Evolutionary conservation across 1,284 basidiomycete species (phyloP), one percentile per base, ranked within the genome.

Genomic region (Pseudozyma thailandica): DNA sequence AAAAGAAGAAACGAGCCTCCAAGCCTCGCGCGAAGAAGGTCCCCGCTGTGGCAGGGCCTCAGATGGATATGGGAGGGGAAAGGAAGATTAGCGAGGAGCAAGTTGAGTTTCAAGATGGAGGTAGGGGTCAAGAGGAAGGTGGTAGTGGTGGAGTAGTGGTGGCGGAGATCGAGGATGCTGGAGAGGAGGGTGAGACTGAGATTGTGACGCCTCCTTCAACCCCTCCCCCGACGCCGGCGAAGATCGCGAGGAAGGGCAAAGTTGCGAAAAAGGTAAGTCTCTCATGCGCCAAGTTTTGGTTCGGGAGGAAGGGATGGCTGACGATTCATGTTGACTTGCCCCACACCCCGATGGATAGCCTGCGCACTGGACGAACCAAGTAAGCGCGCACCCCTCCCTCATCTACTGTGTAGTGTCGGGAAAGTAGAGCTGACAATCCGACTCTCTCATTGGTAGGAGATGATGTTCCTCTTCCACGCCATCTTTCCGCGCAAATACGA

Each of bases 391-490:
- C n/a, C n/a, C n/a, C n/a, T n/a, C n/a, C n/a, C n/a, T n/a, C n/a
- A n/a, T n/a, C n/a, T n/a, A n/a, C n/a, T n/a, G n/a, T n/a, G n/a
- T n/a, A n/a, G n/a, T n/a, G n/a, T n/a, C n/a, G n/a, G n/a, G n/a
- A n/a, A n/a, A n/a, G n/a, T n/a, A n/a, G n/a, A n/a, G n/a, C 30
- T 31, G 30, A 15, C 30, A 31, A 31, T 31, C 30, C 8, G 7
- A 31, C 15, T 15, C 30, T 28, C 25, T 25, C 1, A 21, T 25
- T 4, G 21, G n/a, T 15, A 43, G 28, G 63, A 65, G 27, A 58
- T 59, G 38, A 55, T 65, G 56, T 31, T 44, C 4, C 20, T 65
- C 13, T 65, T 65, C 44, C 16, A 31, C 56, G 37, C 50, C 25
- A 28, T 59, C 18, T 65, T 26, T 20, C 43, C 31, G 5, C 56